Conservation (phyloP, 495 filamentous ascomycete species). For the Aspergillus leporis region DNA sequence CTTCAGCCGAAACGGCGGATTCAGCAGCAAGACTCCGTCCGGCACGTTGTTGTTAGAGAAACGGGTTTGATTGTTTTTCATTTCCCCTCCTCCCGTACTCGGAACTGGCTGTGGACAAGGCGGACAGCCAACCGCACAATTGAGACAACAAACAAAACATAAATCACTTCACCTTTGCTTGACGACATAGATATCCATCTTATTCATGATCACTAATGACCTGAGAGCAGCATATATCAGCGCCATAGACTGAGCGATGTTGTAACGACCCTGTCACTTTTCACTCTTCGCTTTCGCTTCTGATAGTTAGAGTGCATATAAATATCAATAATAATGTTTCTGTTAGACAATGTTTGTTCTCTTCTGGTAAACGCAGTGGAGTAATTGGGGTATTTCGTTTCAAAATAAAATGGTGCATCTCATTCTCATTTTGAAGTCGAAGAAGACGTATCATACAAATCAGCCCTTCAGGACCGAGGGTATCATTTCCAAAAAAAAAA, state of each 20-base stretch:
- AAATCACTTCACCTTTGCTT: not conserved
- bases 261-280: slow-evolving; percentile 15
- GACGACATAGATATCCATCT: slow-evolving; percentile 14
- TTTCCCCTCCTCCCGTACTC: slow-evolving; percentile 14
- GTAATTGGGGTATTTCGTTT: not conserved
- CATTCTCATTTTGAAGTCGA: slow-evolving; percentile 6
- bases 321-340: slow-evolving; percentile 1
- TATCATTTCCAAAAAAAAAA: slow-evolving; percentile 5
- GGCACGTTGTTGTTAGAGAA: slow-evolving; percentile 64
- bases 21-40: slow-evolving; percentile 57
- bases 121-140: slow-evolving; percentile 1
- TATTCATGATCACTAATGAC: slow-evolving; percentile 22
- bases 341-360: not conserved
- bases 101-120: slow-evolving; percentile 19
- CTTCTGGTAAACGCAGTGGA: not conserved
- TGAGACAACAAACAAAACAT: not conserved
- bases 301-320: slow-evolving; percentile 5
- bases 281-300: slow-evolving; percentile 9
- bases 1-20: slow-evolving; percentile 63
- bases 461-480: slow-evolving; percentile 1
- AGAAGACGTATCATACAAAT: slow-evolving; percentile 3
- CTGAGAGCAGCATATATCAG: slow-evolving; percentile 14
- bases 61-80: slow-evolving; percentile 36
- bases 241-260: slow-evolving; percentile 13
- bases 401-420: not conserved